These are phyloP conservation scores for Rhodotorula diobovata DNA, from an alignment of 768 basidiomycete genomes.

Conservation along the genomic window DNA sequence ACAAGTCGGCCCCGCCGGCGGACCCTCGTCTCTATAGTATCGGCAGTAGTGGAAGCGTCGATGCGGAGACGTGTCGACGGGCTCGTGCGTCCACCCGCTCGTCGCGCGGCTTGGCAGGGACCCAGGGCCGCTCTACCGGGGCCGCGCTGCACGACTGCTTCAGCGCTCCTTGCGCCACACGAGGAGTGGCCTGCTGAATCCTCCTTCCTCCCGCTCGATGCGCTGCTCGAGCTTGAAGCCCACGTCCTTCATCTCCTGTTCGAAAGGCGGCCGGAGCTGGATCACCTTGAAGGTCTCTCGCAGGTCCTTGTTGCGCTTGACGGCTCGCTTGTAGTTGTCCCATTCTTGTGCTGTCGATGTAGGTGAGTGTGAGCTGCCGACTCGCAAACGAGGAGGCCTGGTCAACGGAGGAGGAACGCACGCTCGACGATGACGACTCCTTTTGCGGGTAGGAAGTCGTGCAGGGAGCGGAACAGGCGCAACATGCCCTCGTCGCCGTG, in stretches of 20 bases:
- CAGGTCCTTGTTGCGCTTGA: conserved; percentile 52
- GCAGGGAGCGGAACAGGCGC: conserved; percentile 61
- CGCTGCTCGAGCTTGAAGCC: conserved; percentile 28
- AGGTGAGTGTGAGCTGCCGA: background rate
- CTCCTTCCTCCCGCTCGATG: conserved; percentile 36
- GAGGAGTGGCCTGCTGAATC: conserved; percentile 26
- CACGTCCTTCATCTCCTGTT: conserved; percentile 3
- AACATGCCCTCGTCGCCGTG: conserved; percentile 65
- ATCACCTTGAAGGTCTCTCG: conserved; percentile 19
- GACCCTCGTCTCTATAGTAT: too few species aligned
- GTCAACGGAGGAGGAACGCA: background rate
- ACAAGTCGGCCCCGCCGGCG: too few species aligned
- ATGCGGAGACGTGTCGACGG: too few species aligned
- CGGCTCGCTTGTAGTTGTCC: conserved; percentile 76
- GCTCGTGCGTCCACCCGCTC: too few species aligned
- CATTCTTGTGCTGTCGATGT: conserved; percentile 58
- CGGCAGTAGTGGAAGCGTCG: too few species aligned
- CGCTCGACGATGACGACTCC: conserved; percentile 64
- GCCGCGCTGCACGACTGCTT: too few species aligned
- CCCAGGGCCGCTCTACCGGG: too few species aligned
- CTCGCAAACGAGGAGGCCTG: background rate
- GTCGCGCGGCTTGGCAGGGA: too few species aligned
- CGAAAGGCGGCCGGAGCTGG: conserved; percentile 30
- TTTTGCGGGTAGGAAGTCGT: conserved; percentile 53
- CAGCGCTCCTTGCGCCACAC: conserved; percentile 27